phyloP scores from a whole-genome alignment of 306 rosid species.

The Cucumis hystrix region DNA sequence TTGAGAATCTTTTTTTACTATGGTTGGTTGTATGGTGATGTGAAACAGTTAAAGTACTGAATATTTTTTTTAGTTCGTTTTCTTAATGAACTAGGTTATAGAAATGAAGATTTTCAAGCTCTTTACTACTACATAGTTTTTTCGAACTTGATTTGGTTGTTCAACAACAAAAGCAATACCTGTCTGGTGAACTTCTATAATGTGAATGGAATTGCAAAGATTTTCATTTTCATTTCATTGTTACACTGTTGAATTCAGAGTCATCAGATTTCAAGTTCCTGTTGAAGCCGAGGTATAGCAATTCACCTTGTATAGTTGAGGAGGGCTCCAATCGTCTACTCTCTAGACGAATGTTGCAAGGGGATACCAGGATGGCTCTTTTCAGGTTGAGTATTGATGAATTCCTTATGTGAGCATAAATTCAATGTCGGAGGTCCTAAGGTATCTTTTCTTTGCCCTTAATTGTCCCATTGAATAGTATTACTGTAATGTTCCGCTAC shows the following conservation, averaged over 20 bases:
- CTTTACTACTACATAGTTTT: too few species aligned
- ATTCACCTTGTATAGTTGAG: constrained; percentile 61
- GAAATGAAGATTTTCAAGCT: too few species aligned
- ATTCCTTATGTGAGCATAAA: constrained; percentile 85
- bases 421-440: constrained; percentile 61
- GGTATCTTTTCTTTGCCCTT: constrained; percentile 18
- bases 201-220: not conserved
- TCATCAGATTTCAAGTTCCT: constrained; percentile 89
- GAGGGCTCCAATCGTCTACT: constrained; percentile 84
- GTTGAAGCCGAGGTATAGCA: constrained; percentile 64
- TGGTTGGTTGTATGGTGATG: too few species aligned
- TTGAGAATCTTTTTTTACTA: too few species aligned
- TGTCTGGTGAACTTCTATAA: too few species aligned
- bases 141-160: too few species aligned
- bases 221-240: not conserved
- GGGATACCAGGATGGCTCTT: constrained; percentile 73
- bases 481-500: too few species aligned
- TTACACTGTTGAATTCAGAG: constrained; percentile 35
- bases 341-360: constrained; percentile 68
- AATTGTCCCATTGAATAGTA: too few species aligned
- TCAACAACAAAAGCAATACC: too few species aligned
- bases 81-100: too few species aligned
- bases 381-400: constrained; percentile 56
- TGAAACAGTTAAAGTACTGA: too few species aligned
- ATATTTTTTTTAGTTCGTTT: too few species aligned